Percentiles rank a stretch among this genome's conserved stretches.
phyloP scores from a whole-genome alignment of 768 basidiomycete species.

The Russula abietina region DNA sequence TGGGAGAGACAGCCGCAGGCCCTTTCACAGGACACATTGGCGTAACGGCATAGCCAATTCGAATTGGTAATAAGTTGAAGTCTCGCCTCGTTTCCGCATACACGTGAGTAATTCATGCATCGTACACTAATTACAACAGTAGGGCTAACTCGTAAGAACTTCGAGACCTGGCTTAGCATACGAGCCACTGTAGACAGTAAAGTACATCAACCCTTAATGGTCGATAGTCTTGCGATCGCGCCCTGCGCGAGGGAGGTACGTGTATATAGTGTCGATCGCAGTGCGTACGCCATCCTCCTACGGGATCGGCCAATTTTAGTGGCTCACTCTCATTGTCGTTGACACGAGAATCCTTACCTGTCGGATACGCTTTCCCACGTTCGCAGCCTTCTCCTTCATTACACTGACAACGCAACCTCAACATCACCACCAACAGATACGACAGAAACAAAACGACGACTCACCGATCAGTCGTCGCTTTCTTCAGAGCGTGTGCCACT shows the following conservation, averaged over 20 bases:
- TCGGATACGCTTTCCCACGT: conserved; percentile 41
- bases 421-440: neutral
- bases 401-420: conserved; percentile 31
- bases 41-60: too few relatives aligned
- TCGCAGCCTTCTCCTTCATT: conserved; percentile 57
- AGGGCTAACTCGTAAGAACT: too few relatives aligned
- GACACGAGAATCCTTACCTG: conserved; percentile 27
- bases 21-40: too few relatives aligned
- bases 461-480: conserved; percentile 49
- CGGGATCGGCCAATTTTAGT: neutral
- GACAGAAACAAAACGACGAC: too few relatives aligned
- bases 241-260: conserved; percentile 41
- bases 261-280: conserved; percentile 50
- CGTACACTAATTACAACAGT: too few relatives aligned
- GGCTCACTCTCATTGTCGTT: neutral
- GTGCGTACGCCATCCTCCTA: conserved; percentile 56
- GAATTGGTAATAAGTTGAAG: too few relatives aligned
- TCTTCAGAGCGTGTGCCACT: conserved; percentile 47
- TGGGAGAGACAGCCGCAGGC: too few relatives aligned
- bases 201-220: neutral
- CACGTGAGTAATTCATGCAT: too few relatives aligned
- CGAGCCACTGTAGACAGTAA: too few relatives aligned
- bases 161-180: too few relatives aligned
- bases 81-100: too few relatives aligned
- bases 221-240: conserved; percentile 26